phyloP scores from a whole-genome alignment of 75 land plant species.

The Azolla pinnata region DNA sequence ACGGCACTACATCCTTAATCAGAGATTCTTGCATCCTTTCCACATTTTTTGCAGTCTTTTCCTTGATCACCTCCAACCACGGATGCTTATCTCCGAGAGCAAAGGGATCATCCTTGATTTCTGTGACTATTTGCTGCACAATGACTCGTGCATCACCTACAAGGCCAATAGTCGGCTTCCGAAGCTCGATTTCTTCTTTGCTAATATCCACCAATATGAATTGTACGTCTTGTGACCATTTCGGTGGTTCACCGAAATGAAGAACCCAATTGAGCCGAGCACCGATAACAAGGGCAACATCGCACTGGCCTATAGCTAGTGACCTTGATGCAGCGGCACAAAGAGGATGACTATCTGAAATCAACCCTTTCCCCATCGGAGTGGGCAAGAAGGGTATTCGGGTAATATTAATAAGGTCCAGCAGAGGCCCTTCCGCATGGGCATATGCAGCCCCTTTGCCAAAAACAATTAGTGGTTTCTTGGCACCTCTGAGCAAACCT shows the following conservation, averaged over 20 bases:
- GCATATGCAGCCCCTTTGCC: slow-evolving; percentile 94
- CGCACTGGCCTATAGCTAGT: slow-evolving; percentile 69
- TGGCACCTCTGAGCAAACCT: slow-evolving; percentile 44
- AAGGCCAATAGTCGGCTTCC: slow-evolving; percentile 67
- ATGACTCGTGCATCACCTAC: slow-evolving; percentile 76
- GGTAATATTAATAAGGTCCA: slow-evolving; percentile 47
- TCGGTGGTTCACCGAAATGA: slow-evolving; percentile 88
- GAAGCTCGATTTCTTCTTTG: slow-evolving; percentile 64
- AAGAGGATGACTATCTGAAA: slow-evolving; percentile 69
- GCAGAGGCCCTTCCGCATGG: slow-evolving; percentile 51
- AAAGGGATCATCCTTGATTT: slow-evolving; percentile 80
- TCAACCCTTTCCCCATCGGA: slow-evolving; percentile 92
- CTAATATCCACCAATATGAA: slow-evolving; percentile 78
- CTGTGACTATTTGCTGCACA: slow-evolving; percentile 38
- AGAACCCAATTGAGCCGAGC: slow-evolving; percentile 93
- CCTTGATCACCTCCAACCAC: slow-evolving; percentile 60
- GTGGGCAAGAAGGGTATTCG: slow-evolving; percentile 91
- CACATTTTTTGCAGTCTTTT: slow-evolving; percentile 67
- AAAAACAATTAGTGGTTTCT: slow-evolving; percentile 79
- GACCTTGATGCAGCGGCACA: slow-evolving; percentile 87
- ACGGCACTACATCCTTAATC: slow-evolving; percentile 73
- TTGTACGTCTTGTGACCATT: slow-evolving; percentile 79
- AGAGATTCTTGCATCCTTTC: slow-evolving; percentile 61
- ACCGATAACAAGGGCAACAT: slow-evolving; percentile 83
- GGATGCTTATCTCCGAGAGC: slow-evolving; percentile 67